Base-by-base conservation (phyloP, 1,139 yeast species). In the Candida dubliniensis region DNA sequence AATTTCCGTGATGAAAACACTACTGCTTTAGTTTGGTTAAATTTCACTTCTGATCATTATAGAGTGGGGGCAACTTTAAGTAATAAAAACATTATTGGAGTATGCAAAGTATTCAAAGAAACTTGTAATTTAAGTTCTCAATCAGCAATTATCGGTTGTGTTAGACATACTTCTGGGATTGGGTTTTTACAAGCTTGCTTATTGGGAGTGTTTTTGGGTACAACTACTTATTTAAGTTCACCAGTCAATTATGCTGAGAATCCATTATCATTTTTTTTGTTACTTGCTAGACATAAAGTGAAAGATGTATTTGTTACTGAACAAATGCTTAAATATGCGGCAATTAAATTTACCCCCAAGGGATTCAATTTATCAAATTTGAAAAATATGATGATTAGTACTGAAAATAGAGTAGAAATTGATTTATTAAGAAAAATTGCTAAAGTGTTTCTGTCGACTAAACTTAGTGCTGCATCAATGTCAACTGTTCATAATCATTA, bases 91-190 rank as follows among this genome's bases (percentile, higher is more conserved):
- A 70, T 93, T 11, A 65, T 93, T 58, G 84, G 90, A 0, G 79
- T 88, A 62, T 90, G 97, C 61, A 89, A 91, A 56, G 86, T 88
- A 11, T 80, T 90, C 58, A 93, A 93, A 56, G 98, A 93, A 59
- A 91, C 98, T 0, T 87, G 96, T 56, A 93, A 88, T 53, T 73
- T 93, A 67, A 77, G 84, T 8, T 78, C 87, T 36, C 77, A 80
- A 30, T 79, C 82, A 36, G 84, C 96, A 0, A 73, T 93, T 9
- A 76, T 93, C 36, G 96, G 96, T 0, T 84, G 96, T 63, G 95
- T 88, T 8, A 80, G 96, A 41, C 95, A 91, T 54, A 79, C 90
- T 0, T 67, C 79, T 2, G 98, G 98, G 0, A 67, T 91, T 38
- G 99, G 99, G 0, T 91, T 95, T 59, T 68, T 93, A 29, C 95